Evolutionary conservation across 257 asterid genomes (phyloP).

Genomic region (Fraxinus anomala): DNA sequence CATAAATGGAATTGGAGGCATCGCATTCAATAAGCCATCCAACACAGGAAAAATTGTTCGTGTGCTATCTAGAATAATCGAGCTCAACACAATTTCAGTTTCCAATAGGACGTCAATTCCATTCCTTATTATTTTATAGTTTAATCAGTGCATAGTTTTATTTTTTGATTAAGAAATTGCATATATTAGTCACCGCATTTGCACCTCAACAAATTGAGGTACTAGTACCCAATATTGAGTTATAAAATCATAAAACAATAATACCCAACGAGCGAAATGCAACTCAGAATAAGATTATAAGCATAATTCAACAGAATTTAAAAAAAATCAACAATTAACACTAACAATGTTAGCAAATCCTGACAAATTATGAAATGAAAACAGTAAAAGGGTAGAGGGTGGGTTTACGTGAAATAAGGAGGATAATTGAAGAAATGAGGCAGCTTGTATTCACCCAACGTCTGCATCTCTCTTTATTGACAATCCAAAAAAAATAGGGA

Average conservation of each 20-base stretch:
- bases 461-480: conserved; percentile 48
- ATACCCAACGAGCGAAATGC: neutral
- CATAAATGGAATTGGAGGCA: conserved; percentile 8
- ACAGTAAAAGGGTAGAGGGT: conserved; percentile 15
- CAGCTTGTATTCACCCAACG: conserved; percentile 68
- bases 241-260: too few species aligned
- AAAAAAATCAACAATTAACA: neutral
- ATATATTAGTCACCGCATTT: neutral
- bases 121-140: neutral
- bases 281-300: neutral
- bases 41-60: neutral
- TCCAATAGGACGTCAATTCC: neutral
- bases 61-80: neutral
- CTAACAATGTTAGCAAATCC: neutral
- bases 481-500: neutral
- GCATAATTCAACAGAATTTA: neutral
- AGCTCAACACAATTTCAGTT: neutral
- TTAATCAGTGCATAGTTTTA: neutral
- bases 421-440: conserved; percentile 73
- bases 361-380: neutral
- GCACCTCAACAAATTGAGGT: neutral
- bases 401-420: conserved; percentile 70
- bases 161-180: conserved; percentile 6
- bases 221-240: neutral
- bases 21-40: neutral